phyloP scores from a whole-genome alignment of 202 grass and related monocot genomes.

The Bolboschoenoplectus hybrid region DNA sequence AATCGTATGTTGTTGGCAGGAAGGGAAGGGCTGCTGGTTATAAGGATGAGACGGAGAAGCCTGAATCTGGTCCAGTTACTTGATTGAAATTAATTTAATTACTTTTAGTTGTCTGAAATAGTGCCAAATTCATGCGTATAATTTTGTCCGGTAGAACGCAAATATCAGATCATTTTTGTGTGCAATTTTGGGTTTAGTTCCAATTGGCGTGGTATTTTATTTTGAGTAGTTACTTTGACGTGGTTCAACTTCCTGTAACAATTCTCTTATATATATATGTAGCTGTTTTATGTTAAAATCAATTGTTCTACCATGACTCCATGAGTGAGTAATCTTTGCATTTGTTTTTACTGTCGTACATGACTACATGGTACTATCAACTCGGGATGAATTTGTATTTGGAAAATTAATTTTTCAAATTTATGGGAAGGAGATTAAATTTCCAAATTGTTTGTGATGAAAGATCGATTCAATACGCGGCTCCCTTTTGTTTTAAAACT shows the following conservation, averaged over 20 bases:
- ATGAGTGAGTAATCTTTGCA: neutral
- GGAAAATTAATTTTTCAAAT: no score
- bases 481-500: neutral
- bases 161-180: neutral
- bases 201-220: neutral
- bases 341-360: no score
- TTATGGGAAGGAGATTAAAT: no score
- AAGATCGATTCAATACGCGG: neutral
- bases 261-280: neutral
- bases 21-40: slow-evolving; percentile 76
- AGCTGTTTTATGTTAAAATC: neutral
- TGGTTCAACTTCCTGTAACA: neutral
- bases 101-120: neutral
- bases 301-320: neutral
- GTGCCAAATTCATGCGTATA: neutral
- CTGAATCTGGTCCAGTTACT: slow-evolving; percentile 1
- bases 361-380: no score
- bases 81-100: slow-evolving; percentile 21
- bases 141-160: neutral
- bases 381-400: no score
- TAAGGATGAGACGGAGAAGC: slow-evolving; percentile 45
- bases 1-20: slow-evolving; percentile 60
- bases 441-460: no score
- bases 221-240: neutral
- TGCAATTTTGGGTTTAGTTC: neutral